These are phyloP conservation scores for Dendrocalamus sinicus DNA, from an alignment of 176 grass and related monocot genomes.

Conservation along the genomic window DNA sequence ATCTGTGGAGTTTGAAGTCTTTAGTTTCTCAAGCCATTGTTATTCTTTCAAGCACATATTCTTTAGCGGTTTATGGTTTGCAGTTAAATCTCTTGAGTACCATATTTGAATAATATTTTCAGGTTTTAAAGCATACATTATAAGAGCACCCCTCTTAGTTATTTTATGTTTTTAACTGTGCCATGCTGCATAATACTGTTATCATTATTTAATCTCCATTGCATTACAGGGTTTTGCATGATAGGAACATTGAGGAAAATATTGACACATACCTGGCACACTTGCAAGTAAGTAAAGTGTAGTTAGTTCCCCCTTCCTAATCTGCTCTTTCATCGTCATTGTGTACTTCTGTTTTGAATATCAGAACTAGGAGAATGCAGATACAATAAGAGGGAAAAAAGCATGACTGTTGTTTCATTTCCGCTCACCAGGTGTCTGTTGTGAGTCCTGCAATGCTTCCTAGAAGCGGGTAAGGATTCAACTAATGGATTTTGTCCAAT, in stretches of 20 bases:
- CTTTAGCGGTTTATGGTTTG: background rate
- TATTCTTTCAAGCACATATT: background rate
- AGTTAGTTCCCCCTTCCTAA: background rate
- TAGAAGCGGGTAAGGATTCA: conserved; percentile 94
- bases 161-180: background rate
- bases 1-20: background rate
- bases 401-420: conserved; percentile 37
- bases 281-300: conserved; percentile 77
- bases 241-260: conserved; percentile 82
- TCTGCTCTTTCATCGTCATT: conserved; percentile 1
- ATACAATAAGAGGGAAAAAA: conserved; percentile 29
- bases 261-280: conserved; percentile 91
- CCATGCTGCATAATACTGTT: background rate
- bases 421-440: conserved; percentile 62
- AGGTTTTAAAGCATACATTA: conserved; percentile 10
- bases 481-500: conserved; percentile 93
- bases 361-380: background rate
- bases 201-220: conserved; percentile 23
- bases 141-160: conserved; percentile 1
- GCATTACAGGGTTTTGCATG: conserved; percentile 55
- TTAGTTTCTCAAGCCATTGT: background rate
- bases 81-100: conserved; percentile 4
- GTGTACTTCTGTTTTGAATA: conserved; percentile 5
- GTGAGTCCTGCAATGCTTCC: conserved; percentile 86
- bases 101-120: background rate